A percentile compares a stretch with the other conserved stretches of the same genome.
Evolutionary conservation across 345 rosid genomes (phyloP).

Genomic region (Syzygium grande): DNA sequence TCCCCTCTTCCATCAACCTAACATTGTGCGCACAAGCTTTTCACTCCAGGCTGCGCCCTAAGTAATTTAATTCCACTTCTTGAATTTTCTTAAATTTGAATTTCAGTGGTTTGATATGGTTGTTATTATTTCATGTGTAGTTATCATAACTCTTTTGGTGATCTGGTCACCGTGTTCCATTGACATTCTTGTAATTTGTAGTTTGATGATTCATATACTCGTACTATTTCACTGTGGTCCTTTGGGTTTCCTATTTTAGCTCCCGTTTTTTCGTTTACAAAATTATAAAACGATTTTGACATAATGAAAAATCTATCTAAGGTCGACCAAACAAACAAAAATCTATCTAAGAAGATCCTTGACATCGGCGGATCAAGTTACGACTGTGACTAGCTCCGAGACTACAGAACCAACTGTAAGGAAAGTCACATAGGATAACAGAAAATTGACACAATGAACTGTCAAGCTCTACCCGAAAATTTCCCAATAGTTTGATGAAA

Average conservation of each 20-base stretch:
- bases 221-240: fast-evolving
- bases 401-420: not conserved
- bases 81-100: not conserved
- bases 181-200: not conserved
- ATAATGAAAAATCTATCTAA: not conserved
- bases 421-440: not conserved
- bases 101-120: too few relatives aligned
- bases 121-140: too few relatives aligned
- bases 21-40: too few relatives aligned
- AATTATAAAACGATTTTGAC: not conserved
- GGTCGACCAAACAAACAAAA: too few relatives aligned
- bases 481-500: not conserved
- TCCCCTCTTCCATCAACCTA: not conserved
- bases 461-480: not conserved
- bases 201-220: not conserved
- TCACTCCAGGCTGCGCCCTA: not conserved
- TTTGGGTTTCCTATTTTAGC: not conserved
- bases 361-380: not conserved
- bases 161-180: not conserved
- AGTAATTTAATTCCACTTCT: not conserved
- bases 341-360: not conserved
- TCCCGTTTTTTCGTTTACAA: not conserved
- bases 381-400: not conserved
- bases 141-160: too few relatives aligned
- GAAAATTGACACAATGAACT: not conserved